phyloP scores from a whole-genome alignment of 257 asterid genomes.

The Solanum sitiens region DNA sequence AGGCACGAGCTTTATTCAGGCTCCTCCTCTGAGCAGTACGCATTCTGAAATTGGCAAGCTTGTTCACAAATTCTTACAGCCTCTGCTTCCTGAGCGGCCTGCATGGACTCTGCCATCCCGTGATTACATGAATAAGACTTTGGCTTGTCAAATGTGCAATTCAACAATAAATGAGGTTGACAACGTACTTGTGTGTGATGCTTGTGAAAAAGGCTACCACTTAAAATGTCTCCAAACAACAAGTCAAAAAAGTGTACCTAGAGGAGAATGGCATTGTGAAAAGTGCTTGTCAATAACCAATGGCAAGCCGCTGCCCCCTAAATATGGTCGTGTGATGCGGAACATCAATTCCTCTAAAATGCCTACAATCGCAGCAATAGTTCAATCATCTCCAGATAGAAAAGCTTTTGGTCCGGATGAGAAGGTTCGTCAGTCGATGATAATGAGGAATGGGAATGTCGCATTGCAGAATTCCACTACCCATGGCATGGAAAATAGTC shows the following conservation, averaged over 20 bases:
- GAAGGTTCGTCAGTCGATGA: slow-evolving; percentile 30
- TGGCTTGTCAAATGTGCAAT: slow-evolving; percentile 74
- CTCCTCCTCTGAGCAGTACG: slow-evolving; percentile 29
- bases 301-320: slow-evolving; percentile 94
- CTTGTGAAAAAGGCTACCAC: slow-evolving; percentile 95
- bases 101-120: slow-evolving; percentile 85
- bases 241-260: slow-evolving; percentile 53
- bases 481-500: slow-evolving; percentile 16
- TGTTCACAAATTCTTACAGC: slow-evolving; percentile 65
- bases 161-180: slow-evolving; percentile 47
- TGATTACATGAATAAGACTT: slow-evolving; percentile 77
- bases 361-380: slow-evolving; percentile 27
- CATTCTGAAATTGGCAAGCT: slow-evolving; percentile 74
- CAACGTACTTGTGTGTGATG: slow-evolving; percentile 77
- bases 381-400: slow-evolving; percentile 35
- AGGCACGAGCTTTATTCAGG: slow-evolving; percentile 29
- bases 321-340: slow-evolving; percentile 95
- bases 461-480: slow-evolving; percentile 23
- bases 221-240: slow-evolving; percentile 72
- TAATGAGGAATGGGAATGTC: slow-evolving; percentile 33
- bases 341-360: slow-evolving; percentile 42
- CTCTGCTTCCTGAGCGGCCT: slow-evolving; percentile 41
- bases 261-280: slow-evolving; percentile 95
- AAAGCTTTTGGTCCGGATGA: slow-evolving; percentile 27
- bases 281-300: slow-evolving; percentile 74